Base-by-base conservation (phyloP, 768 basidiomycete genomes). In the Leucosporidium yakuticum region DNA sequence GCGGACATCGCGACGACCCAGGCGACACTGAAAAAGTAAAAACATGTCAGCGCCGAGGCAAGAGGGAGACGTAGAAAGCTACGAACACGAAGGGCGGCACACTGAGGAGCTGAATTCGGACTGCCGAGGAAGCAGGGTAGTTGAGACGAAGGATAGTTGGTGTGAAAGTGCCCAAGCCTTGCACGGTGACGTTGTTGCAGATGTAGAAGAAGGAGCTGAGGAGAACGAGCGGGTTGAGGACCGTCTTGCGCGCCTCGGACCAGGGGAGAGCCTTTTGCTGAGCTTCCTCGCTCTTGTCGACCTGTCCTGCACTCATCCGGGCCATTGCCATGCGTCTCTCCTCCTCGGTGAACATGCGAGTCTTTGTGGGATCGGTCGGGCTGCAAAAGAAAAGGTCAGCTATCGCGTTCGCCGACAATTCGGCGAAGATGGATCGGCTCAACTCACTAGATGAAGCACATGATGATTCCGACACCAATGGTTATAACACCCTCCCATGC, bases 81-180 rank as follows among this genome's bases (percentile, higher is more conserved):
- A 59, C 58, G 1, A 14, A 62, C 48, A 53, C 61, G 49, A 50
- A 31, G 27, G 61, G 49, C 0, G 49, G 49, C 6, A 62, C 61
- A 4, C 48, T 31, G 29, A 50, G 49, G 5, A 62, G 51, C 49
- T 62, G 61, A 32, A 62, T 34, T 2, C 61, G 48, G 19, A 49
- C 49, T 3, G 25, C 32, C 9, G 48, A 21, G 4, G 29, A 25
- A 27, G 23, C n/a, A 4, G 61, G 61, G 61, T 62, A 62, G 49
- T 62, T 62, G n/a, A 62, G 61, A 5, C 49, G 17, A 19, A 91
- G 84, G 73, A 91, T 88, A 3, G 89, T 91, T 3, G 90, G 90
- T 63, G 91, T 79, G 80, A 92, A 92, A 0, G 89, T 88, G 32
- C 86, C 86, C 49, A 87, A 87, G 12, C 89, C 88, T 25, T 88